Percentiles rank a stretch among this genome's conserved stretches.
Conservation (phyloP, 495 filamentous ascomycete species). For the Daldinia vernicosa region DNA sequence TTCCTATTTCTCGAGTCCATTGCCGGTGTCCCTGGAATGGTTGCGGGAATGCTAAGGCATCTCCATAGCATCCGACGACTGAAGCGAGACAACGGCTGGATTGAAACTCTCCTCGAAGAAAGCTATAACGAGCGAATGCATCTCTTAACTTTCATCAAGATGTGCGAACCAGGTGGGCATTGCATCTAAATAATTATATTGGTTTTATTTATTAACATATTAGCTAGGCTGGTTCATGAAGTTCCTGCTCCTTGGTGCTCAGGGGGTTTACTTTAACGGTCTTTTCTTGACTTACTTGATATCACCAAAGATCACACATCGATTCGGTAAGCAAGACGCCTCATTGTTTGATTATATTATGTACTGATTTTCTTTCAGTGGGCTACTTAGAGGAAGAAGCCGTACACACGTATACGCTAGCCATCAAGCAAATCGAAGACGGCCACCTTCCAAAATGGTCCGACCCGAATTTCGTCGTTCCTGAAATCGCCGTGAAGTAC, state of each 20-base stretch:
- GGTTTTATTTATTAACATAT: conserved; percentile 68
- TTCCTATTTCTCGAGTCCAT: conserved; percentile 95
- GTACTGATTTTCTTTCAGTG: conserved; percentile 74
- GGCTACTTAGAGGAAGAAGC: conserved; percentile 98
- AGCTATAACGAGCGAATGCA: conserved; percentile 97
- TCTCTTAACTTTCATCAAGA: conserved; percentile 90
- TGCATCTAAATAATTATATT: conserved; percentile 52
- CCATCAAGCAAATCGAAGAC: conserved; percentile 83
- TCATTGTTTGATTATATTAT: conserved; percentile 74
- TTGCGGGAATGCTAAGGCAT: conserved; percentile 92
- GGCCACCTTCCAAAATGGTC: conserved; percentile 85
- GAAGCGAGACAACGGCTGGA: conserved; percentile 97
- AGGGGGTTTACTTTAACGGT: conserved; percentile 91
- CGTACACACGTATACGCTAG: conserved; percentile 91
- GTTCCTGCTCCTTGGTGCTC: conserved; percentile 81
- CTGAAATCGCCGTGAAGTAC: conserved; percentile 87
- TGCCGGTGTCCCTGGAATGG: conserved; percentile 96
- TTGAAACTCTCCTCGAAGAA: conserved; percentile 94
- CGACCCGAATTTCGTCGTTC: conserved; percentile 72
- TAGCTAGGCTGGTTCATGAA: conserved; percentile 81
- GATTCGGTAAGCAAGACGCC: conserved; percentile 71
- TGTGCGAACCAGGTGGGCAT: conserved; percentile 75
- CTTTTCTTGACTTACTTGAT: conserved; percentile 91
- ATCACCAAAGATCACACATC: conserved; percentile 88
- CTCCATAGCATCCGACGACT: conserved; percentile 81